These are phyloP conservation scores for Suillus cothurnatus DNA, from an alignment of 768 basidiomycete species.

Conservation along the genomic window DNA sequence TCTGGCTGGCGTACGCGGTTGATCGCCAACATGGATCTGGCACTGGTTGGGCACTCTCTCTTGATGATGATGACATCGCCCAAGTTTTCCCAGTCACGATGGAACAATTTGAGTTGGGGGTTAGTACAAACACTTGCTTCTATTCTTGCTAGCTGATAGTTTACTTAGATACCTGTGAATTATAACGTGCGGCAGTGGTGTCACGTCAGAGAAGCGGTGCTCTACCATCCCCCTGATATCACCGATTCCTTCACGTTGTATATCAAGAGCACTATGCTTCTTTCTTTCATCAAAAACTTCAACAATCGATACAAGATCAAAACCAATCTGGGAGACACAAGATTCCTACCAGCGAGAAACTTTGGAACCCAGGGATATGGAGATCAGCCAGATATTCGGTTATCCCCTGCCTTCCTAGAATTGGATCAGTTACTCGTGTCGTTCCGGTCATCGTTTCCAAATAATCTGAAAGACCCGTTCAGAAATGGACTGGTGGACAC, in stretches of 20 bases:
- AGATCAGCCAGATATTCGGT: slow-evolving; percentile 58
- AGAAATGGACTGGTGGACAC: slow-evolving; percentile 54
- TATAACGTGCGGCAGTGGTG: slow-evolving; percentile 68
- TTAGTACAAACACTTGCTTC: slow-evolving; percentile 31
- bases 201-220: slow-evolving; percentile 59
- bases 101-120: slow-evolving; percentile 63
- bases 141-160: slow-evolving; percentile 13
- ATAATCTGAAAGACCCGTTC: slow-evolving; percentile 57
- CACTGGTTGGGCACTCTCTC: slow-evolving; percentile 69
- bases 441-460: slow-evolving; percentile 61
- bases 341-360: slow-evolving; percentile 42
- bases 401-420: slow-evolving; percentile 63
- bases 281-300: slow-evolving; percentile 64
- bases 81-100: slow-evolving; percentile 67
- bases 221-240: slow-evolving; percentile 58
- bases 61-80: slow-evolving; percentile 76
- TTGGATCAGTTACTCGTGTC: slow-evolving; percentile 58
- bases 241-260: slow-evolving; percentile 74
- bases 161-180: slow-evolving; percentile 45
- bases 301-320: slow-evolving; percentile 65
- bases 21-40: slow-evolving; percentile 69
- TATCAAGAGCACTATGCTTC: slow-evolving; percentile 66
- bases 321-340: slow-evolving; percentile 59
- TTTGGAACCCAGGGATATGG: slow-evolving; percentile 24
- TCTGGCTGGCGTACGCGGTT: slow-evolving; percentile 71